Evolutionary conservation across 305 asterid genomes (phyloP).

Genomic region (Fraxinus xanthoxyloides): DNA sequence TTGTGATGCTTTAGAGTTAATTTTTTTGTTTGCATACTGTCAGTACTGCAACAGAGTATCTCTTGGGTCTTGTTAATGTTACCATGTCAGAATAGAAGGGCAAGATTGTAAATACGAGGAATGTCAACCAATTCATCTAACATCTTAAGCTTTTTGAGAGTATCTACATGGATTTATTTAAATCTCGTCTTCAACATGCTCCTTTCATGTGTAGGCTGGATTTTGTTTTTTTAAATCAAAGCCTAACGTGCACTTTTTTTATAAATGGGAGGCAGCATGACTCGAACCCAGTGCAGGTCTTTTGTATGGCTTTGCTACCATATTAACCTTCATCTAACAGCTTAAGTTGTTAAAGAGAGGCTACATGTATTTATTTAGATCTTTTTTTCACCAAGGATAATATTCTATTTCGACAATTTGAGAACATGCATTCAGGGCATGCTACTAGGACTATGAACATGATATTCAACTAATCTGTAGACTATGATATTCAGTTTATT

Average conservation of each 20-base stretch:
- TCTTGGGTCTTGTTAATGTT: background rate
- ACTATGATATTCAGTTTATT: constrained; percentile 47
- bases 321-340: background rate
- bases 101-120: background rate
- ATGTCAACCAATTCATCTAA: background rate
- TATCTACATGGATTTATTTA: background rate
- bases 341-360: background rate
- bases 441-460: background rate
- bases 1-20: background rate
- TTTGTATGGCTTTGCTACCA: background rate
- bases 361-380: background rate
- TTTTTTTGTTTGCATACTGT: background rate
- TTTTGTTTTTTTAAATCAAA: background rate
- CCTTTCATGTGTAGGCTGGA: background rate
- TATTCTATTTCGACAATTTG: background rate
- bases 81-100: background rate
- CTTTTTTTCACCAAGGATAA: background rate
- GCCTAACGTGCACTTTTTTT: background rate
- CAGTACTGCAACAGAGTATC: background rate
- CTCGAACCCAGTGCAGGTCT: background rate
- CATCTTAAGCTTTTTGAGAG: background rate
- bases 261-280: background rate
- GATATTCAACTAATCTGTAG: constrained; percentile 27
- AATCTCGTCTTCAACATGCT: background rate
- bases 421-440: background rate